These are phyloP conservation scores for Borovskyia barvae DNA, from an alignment of 208 protist species.

Conservation along the genomic window DNA sequence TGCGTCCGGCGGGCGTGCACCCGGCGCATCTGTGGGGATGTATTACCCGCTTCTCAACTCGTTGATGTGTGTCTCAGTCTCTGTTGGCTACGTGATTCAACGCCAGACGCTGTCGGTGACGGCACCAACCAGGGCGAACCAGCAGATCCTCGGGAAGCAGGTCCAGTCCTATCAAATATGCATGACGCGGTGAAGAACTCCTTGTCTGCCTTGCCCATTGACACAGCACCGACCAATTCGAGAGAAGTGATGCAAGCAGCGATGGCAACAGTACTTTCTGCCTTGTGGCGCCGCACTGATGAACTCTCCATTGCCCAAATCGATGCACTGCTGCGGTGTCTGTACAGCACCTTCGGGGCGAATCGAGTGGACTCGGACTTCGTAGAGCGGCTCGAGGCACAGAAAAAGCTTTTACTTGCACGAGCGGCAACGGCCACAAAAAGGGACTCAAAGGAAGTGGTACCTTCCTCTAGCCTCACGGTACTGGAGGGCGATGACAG, in stretches of 20 bases:
- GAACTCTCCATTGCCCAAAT: conserved; percentile 49
- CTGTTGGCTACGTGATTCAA: conserved; percentile 31
- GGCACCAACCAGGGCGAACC: background rate
- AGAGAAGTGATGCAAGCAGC: conserved; percentile 12
- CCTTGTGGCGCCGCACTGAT: conserved; percentile 70
- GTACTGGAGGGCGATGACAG: no score
- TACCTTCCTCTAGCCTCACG: no score
- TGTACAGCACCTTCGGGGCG: conserved; percentile 53
- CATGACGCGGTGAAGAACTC: no score
- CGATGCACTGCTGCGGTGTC: conserved; percentile 58
- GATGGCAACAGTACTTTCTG: conserved; percentile 48
- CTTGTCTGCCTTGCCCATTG: no score
- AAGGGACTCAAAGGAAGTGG: background rate
- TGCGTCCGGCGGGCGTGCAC: conserved; percentile 41
- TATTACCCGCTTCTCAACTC: conserved; percentile 34
- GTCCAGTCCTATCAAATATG: no score
- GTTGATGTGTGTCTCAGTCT: conserved; percentile 56
- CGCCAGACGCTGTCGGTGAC: conserved; percentile 7
- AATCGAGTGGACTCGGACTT: conserved; percentile 66
- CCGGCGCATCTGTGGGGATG: conserved; percentile 26
- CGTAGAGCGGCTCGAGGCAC: conserved; percentile 50
- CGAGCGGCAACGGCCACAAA: background rate
- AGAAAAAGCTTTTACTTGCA: conserved; percentile 23
- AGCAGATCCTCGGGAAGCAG: no score
- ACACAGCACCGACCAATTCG: background rate